A percentile compares a stretch with the other conserved stretches of the same genome.
phyloP scores from a whole-genome alignment of 306 rosid species.

The Morella rubra region DNA sequence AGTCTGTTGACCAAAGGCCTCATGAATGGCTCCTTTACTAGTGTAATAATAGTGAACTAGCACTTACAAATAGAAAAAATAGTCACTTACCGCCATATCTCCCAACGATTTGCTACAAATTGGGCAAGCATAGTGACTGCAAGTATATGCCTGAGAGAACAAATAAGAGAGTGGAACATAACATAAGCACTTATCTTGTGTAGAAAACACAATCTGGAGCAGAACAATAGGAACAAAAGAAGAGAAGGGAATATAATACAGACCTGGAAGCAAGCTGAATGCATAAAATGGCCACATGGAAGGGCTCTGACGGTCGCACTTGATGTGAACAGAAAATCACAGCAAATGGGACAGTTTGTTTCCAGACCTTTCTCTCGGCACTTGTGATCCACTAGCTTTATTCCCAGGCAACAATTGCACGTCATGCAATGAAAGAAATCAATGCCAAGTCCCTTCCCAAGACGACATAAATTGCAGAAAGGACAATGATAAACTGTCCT shows the following conservation, averaged over 20 bases:
- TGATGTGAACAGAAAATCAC: constrained; percentile 71
- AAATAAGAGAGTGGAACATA: background rate
- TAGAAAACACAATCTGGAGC: constrained; percentile 1
- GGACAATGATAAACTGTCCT: constrained; percentile 79
- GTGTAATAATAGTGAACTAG: background rate
- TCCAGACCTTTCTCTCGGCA: constrained; percentile 70
- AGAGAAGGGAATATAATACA: constrained; percentile 7
- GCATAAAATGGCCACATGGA: constrained; percentile 87
- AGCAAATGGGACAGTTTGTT: constrained; percentile 75
- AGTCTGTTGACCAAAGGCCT: background rate
- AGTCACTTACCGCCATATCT: constrained; percentile 36
- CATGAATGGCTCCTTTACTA: background rate
- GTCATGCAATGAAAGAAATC: constrained; percentile 79
- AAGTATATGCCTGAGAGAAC: constrained; percentile 30
- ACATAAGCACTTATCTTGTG: background rate
- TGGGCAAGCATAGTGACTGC: constrained; percentile 35
- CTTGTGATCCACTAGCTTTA: constrained; percentile 56
- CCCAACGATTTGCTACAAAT: constrained; percentile 38
- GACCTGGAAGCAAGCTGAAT: constrained; percentile 86
- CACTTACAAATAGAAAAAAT: background rate
- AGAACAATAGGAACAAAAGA: constrained; percentile 4
- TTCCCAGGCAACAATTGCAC: constrained; percentile 72
- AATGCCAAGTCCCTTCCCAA: constrained; percentile 69
- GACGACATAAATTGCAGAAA: constrained; percentile 71
- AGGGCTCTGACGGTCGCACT: constrained; percentile 65